Conservation (phyloP, 2,329 filamentous ascomycete species). For the Colletotrichum godetiae region DNA sequence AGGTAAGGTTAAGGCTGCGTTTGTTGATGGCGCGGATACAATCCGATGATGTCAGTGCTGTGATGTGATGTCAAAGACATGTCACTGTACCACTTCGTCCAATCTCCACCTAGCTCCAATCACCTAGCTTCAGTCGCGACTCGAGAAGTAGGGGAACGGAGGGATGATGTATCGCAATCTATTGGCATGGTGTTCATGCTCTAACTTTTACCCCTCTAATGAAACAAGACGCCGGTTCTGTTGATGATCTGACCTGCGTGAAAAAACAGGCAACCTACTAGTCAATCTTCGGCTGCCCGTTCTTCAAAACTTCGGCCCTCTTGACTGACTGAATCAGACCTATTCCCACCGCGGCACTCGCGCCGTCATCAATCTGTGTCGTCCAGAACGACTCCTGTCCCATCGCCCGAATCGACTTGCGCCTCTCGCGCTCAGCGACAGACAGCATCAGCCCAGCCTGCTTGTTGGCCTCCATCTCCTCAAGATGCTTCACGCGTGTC, state of each 20-base stretch:
- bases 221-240: too few relatives aligned
- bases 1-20: neutral
- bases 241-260: too few relatives aligned
- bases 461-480: constrained; percentile 54
- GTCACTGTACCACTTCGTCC: neutral
- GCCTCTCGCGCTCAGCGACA: constrained; percentile 50
- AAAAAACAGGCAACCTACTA: neutral
- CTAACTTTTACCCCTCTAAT: neutral
- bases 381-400: constrained; percentile 53
- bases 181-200: neutral
- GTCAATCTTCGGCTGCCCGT: constrained; percentile 28
- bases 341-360: constrained; percentile 48
- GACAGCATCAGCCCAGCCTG: constrained; percentile 45
- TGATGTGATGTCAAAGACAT: constrained; percentile 34
- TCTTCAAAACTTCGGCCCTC: constrained; percentile 27
- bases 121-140: neutral
- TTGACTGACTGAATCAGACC: constrained; percentile 47
- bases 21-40: too few relatives aligned
- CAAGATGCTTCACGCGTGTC: constrained; percentile 48
- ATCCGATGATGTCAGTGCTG: constrained; percentile 28
- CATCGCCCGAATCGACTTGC: constrained; percentile 49
- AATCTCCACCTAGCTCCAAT: constrained; percentile 5
- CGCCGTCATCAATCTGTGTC: constrained; percentile 53
- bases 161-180: neutral
- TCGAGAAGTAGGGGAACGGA: neutral